A percentile compares a stretch with the other conserved stretches of the same genome.
Evolutionary conservation across 2,329 filamentous ascomycete species (phyloP).

Genomic region (Mycosphaerella sp.): DNA sequence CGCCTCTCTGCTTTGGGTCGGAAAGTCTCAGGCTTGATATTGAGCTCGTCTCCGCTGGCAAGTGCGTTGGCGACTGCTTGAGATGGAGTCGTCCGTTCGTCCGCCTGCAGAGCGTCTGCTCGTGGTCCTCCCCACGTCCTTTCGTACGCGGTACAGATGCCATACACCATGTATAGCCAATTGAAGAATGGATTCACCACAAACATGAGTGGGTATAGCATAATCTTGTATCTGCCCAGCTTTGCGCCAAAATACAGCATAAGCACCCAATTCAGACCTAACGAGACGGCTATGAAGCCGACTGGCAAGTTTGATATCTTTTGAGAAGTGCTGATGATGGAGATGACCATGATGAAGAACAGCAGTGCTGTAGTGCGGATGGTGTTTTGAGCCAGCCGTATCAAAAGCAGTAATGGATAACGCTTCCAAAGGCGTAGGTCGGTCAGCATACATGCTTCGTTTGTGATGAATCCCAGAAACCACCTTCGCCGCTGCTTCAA

Average conservation of each 20-base stretch:
- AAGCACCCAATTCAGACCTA: constrained; percentile 87
- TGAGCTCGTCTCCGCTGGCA: constrained; percentile 76
- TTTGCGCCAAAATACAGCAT: constrained; percentile 95
- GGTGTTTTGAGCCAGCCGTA: constrained; percentile 93
- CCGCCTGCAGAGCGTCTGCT: constrained; percentile 77
- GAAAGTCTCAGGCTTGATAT: constrained; percentile 83
- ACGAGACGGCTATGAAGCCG: constrained; percentile 86
- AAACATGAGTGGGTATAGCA: constrained; percentile 95
- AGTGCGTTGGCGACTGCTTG: constrained; percentile 80
- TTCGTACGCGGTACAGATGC: constrained; percentile 89
- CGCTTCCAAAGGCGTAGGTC: constrained; percentile 86
- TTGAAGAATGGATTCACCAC: constrained; percentile 94
- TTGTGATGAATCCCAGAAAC: constrained; percentile 97
- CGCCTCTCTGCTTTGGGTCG: constrained; percentile 50
- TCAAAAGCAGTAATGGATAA: constrained; percentile 77
- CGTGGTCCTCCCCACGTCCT: constrained; percentile 93
- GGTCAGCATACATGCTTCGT: constrained; percentile 97
- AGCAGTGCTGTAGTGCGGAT: constrained; percentile 89
- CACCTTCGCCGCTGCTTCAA: constrained; percentile 92
- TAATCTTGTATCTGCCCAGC: constrained; percentile 83
- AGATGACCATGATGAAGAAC: constrained; percentile 89
- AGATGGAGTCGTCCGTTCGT: constrained; percentile 67
- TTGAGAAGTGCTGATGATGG: constrained; percentile 77
- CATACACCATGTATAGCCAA: constrained; percentile 97
- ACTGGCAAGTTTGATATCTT: constrained; percentile 73